Evolutionary conservation across 2,329 filamentous ascomycete species (phyloP), one percentile per base, ranked within the genome.

Genomic region (Aspergillus sp.): DNA sequence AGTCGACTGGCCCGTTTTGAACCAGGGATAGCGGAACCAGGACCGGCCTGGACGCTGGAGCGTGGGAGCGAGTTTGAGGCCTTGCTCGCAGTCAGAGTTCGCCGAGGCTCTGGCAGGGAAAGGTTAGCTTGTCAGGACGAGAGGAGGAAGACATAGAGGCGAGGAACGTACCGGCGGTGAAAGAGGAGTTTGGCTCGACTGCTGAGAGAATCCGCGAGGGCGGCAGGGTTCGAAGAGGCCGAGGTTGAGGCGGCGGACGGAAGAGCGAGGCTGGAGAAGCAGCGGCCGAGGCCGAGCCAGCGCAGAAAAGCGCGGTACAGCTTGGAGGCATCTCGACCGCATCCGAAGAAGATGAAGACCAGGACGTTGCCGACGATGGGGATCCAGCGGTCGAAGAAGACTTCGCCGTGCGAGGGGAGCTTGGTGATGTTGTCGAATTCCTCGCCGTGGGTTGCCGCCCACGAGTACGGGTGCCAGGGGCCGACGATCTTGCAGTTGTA

Each of bases 291-390:
- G 1, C 68, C 67, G 15, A 69, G 30, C n/a, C 50, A 52, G 15
- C 59, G 40, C 27, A 71, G 46, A 35, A 63, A 59, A 3, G 54
- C 52, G 32, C 60, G 61, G 47, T 79, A 80, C 53, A 74, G 69
- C 15, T 61, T 58, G 3, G 63, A 58, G 0, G 77, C 77, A 45
- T 82, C 78, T 15, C 60, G 62, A 17, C 78, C 78, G 11, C 76
- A 68, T 6, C 79, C 78, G 42, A 81, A 81, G 45, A 78, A 72
- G n/a, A 71, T 32, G 48, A 82, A 82, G 8, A 75, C 55, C 15
- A 76, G 36, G 37, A 72, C 66, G 0, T 71, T 73, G 3, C 67
- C 60, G 0, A 49, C 64, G 7, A 80, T 58, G 29, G 71, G 67
- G 13, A 72, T 62, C 73, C 74, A 82, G 17, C 70, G 67, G 47